Percentiles rank a stretch among this genome's conserved stretches.
phyloP scores from a whole-genome alignment of 2,329 filamentous ascomycete species.

The Cadophora gregata region DNA sequence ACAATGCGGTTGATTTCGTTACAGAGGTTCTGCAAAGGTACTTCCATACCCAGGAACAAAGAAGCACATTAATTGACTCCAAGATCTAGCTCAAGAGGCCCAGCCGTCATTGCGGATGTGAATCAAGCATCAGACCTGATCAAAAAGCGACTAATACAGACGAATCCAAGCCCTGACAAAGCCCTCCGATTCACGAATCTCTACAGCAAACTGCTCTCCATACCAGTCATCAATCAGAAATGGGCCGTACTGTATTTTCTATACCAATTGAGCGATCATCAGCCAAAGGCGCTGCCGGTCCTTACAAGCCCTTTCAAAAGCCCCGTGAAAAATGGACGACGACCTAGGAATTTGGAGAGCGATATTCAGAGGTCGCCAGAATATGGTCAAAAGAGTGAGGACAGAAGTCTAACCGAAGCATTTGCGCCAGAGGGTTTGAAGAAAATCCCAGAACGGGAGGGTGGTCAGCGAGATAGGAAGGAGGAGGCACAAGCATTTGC shows the following conservation, averaged over 20 bases:
- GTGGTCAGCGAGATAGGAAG: slow-evolving; percentile 43
- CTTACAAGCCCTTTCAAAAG: slow-evolving; percentile 45
- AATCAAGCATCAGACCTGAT: slow-evolving; percentile 94
- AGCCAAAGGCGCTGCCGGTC: slow-evolving; percentile 31
- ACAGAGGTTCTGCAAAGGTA: slow-evolving; percentile 51
- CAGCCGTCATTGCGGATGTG: slow-evolving; percentile 57
- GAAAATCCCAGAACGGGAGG: slow-evolving; percentile 42
- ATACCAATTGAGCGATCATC: slow-evolving; percentile 77
- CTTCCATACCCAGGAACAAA: background rate
- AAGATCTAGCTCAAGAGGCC: slow-evolving; percentile 36
- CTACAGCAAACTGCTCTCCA: slow-evolving; percentile 85
- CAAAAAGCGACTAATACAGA: slow-evolving; percentile 82
- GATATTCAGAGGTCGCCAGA: slow-evolving; percentile 42
- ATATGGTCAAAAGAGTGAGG: slow-evolving; percentile 49
- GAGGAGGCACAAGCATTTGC: slow-evolving; percentile 41
- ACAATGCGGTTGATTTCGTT: slow-evolving; percentile 61
- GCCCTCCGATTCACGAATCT: slow-evolving; percentile 88
- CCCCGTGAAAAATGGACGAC: slow-evolving; percentile 36
- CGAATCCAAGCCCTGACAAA: slow-evolving; percentile 74
- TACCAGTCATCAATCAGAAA: slow-evolving; percentile 92
- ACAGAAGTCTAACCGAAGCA: slow-evolving; percentile 48
- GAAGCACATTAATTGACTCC: slow-evolving; percentile 21
- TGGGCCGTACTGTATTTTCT: slow-evolving; percentile 96
- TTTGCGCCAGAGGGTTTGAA: slow-evolving; percentile 59
- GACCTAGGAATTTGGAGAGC: slow-evolving; percentile 32